Evolutionary conservation across 768 basidiomycete genomes (phyloP).

Genomic region (Russula sp.): DNA sequence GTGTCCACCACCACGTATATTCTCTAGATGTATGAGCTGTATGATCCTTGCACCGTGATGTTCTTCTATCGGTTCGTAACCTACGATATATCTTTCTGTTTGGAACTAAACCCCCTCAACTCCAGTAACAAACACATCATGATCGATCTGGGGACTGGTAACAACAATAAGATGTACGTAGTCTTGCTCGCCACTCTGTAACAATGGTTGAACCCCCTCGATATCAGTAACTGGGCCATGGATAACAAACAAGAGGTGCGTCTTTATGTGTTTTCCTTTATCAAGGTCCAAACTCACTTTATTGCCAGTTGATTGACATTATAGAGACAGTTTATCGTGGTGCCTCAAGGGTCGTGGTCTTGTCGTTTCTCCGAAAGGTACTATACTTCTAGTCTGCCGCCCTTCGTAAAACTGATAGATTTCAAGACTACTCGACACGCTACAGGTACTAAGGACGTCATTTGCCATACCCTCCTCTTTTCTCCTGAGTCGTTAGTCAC

Average conservation of each 20-base stretch:
- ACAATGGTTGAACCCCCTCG: slow-evolving; percentile 3
- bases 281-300: neutral
- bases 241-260: slow-evolving; percentile 95
- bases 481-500: slow-evolving; percentile 3
- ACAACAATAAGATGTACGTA: slow-evolving; percentile 97
- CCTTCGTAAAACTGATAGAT: neutral
- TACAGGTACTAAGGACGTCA: slow-evolving; percentile 57
- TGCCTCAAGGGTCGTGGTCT: slow-evolving; percentile 95
- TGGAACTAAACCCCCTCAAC: slow-evolving; percentile 19
- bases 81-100: neutral
- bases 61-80: slow-evolving; percentile 85
- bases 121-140: slow-evolving; percentile 96
- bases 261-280: slow-evolving; percentile 10
- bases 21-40: slow-evolving; percentile 93
- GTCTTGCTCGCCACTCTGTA: neutral
- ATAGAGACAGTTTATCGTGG: slow-evolving; percentile 98
- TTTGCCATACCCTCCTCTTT: neutral
- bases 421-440: slow-evolving; percentile 76
- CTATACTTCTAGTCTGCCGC: neutral
- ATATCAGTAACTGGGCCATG: slow-evolving; percentile 92
- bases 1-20: neutral
- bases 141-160: slow-evolving; percentile 99
- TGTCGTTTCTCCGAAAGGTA: slow-evolving; percentile 94
- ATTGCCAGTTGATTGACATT: slow-evolving; percentile 84
- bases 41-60: slow-evolving; percentile 97